Evolutionary conservation across 257 asterid species (phyloP).

Genomic region (Ocimum tenuiflorum): DNA sequence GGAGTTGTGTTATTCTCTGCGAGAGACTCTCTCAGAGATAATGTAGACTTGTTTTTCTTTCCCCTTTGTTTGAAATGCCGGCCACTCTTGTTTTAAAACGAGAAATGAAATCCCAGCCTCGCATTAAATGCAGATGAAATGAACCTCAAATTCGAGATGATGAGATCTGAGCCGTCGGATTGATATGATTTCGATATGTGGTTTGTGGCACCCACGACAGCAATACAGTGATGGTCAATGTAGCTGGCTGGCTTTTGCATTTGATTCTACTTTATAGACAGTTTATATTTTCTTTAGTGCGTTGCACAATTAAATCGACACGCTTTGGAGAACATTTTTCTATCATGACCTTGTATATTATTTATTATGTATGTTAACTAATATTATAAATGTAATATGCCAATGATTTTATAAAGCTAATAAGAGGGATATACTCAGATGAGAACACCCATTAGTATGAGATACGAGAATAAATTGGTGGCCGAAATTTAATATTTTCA

Average conservation of each 20-base stretch:
- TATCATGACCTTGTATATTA: no score
- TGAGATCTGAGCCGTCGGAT: conserved; percentile 39
- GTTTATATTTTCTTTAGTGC: no score
- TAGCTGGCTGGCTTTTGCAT: conserved; percentile 33
- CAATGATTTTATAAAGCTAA: no score
- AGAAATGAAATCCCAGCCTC: conserved; percentile 31
- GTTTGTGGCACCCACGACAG: conserved; percentile 40
- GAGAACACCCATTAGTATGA: no score
- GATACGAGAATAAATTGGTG: no score
- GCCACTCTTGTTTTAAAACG: conserved; percentile 35
- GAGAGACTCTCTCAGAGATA: conserved; percentile 7
- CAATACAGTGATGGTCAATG: conserved; percentile 22
- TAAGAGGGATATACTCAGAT: no score
- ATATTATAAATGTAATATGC: no score
- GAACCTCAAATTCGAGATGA: conserved; percentile 32
- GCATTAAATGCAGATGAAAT: conserved; percentile 37
- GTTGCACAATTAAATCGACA: not conserved
- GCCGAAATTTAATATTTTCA: no score
- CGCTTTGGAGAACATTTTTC: no score
- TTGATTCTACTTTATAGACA: not conserved
- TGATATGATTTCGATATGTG: conserved; percentile 17
- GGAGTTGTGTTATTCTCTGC: not conserved
- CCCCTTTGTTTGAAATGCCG: conserved; percentile 20
- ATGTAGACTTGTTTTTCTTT: not conserved
- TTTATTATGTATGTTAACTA: no score